Conservation (phyloP, 768 basidiomycete species). For the Ramaria sp. region DNA sequence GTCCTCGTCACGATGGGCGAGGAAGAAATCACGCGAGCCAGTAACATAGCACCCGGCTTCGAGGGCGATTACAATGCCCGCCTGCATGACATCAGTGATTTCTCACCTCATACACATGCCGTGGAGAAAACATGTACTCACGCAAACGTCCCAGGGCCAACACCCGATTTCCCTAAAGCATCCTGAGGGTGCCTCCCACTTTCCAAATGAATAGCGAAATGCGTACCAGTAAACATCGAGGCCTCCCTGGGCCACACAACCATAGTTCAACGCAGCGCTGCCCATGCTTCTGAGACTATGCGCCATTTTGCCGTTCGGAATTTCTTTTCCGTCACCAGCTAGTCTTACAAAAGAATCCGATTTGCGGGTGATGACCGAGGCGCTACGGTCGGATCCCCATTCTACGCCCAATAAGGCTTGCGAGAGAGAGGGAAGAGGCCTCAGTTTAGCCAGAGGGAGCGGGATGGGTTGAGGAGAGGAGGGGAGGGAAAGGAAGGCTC, state of each 20-base stretch:
- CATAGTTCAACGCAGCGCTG: conserved; percentile 74
- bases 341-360: conserved; percentile 60
- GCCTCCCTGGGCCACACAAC: conserved; percentile 80
- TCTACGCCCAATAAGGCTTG: conserved; percentile 73
- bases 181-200: conserved; percentile 4
- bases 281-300: conserved; percentile 79
- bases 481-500: conserved; percentile 58
- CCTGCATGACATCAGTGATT: conserved; percentile 25
- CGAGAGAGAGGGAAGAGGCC: conserved; percentile 55
- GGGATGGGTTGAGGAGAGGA: conserved; percentile 17
- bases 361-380: conserved; percentile 45
- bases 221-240: conserved; percentile 80
- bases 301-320: conserved; percentile 70
- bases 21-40: conserved; percentile 40
- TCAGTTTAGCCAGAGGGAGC: conserved; percentile 52
- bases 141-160: conserved; percentile 83
- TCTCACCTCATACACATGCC: background rate
- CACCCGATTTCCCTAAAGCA: conserved; percentile 67
- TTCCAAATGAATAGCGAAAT: background rate
- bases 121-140: conserved; percentile 20
- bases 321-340: conserved; percentile 54
- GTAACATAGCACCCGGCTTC: conserved; percentile 81
- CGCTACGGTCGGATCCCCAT: conserved; percentile 76
- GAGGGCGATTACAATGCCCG: conserved; percentile 83
- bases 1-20: conserved; percentile 28